A percentile compares a stretch with the other conserved stretches of the same genome.
Conservation (phyloP, 1,284 basidiomycete species). For the Ustilago tritici region DNA sequence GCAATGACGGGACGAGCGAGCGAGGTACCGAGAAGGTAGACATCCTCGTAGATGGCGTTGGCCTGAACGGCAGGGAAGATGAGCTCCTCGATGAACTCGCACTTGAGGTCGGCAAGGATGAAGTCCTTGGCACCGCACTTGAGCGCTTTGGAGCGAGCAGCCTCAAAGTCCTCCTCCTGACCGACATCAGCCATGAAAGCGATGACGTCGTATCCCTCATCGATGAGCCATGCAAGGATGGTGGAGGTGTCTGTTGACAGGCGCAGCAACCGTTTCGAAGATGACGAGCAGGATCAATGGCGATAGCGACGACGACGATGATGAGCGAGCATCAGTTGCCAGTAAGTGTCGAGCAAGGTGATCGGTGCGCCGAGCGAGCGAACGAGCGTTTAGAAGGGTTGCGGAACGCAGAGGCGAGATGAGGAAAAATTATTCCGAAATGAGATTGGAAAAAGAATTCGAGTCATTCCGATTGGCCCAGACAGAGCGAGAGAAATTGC, state of each 20-base stretch:
- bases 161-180: slow-evolving; percentile 97
- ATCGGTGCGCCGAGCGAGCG: slow-evolving; percentile 22
- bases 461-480: slow-evolving; percentile 37
- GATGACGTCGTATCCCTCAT: slow-evolving; percentile 95
- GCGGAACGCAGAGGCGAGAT: not conserved
- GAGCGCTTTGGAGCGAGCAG: slow-evolving; percentile 90
- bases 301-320: slow-evolving; percentile 4
- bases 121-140: slow-evolving; percentile 94
- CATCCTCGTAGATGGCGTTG: slow-evolving; percentile 99
- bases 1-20: slow-evolving; percentile 98
- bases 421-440: slow-evolving; percentile 21
- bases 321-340: not conserved
- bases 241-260: slow-evolving; percentile 64
- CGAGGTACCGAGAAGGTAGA: slow-evolving; percentile 97
- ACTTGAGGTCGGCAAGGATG: slow-evolving; percentile 91
- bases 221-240: slow-evolving; percentile 75
- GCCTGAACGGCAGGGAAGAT: slow-evolving; percentile 97
- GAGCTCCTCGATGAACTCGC: slow-evolving; percentile 94
- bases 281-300: not conserved
- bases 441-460: slow-evolving; percentile 20
- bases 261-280: not conserved
- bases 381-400: not conserved
- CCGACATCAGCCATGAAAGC: slow-evolving; percentile 99
- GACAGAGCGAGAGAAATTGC: not conserved
- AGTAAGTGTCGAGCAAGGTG: slow-evolving; percentile 3